A percentile compares a stretch with the other conserved stretches of the same genome.
Conservation (phyloP, 2,329 filamentous ascomycete genomes). For the Fusarium denticulatum region DNA sequence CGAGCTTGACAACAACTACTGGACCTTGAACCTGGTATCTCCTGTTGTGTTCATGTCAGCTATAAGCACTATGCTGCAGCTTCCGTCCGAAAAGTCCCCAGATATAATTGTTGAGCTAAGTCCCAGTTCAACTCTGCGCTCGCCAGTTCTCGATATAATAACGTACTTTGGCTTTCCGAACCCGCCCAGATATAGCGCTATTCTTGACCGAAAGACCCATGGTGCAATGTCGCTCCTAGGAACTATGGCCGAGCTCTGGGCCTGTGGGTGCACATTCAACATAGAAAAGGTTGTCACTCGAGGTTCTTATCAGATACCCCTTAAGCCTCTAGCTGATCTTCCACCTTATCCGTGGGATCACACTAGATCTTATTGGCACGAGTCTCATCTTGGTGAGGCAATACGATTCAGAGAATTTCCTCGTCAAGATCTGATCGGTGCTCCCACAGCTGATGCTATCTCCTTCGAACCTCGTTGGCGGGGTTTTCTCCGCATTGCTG, state of each 20-base stretch:
- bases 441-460: constrained; percentile 55
- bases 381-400: constrained; percentile 57
- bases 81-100: constrained; percentile 42
- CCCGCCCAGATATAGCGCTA: constrained; percentile 39
- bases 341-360: constrained; percentile 67
- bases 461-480: constrained; percentile 60
- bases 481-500: constrained; percentile 58
- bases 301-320: constrained; percentile 7
- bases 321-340: constrained; percentile 55
- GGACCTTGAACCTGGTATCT: constrained; percentile 57
- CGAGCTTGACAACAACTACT: constrained; percentile 53
- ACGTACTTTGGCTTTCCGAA: constrained; percentile 10
- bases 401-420: constrained; percentile 57
- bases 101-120: constrained; percentile 55
- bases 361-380: constrained; percentile 62
- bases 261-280: constrained; percentile 45
- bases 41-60: constrained; percentile 57
- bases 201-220: constrained; percentile 41
- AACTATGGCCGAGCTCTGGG: constrained; percentile 51
- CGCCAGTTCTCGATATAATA: constrained; percentile 51
- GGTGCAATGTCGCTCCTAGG: constrained; percentile 44
- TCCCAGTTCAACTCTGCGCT: constrained; percentile 50
- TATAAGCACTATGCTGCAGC: constrained; percentile 48
- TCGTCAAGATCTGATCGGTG: constrained; percentile 62
- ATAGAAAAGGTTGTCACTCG: constrained; percentile 46